These are phyloP conservation scores for Gillenia trifoliata DNA, from an alignment of 306 rosid species.

Conservation along the genomic window DNA sequence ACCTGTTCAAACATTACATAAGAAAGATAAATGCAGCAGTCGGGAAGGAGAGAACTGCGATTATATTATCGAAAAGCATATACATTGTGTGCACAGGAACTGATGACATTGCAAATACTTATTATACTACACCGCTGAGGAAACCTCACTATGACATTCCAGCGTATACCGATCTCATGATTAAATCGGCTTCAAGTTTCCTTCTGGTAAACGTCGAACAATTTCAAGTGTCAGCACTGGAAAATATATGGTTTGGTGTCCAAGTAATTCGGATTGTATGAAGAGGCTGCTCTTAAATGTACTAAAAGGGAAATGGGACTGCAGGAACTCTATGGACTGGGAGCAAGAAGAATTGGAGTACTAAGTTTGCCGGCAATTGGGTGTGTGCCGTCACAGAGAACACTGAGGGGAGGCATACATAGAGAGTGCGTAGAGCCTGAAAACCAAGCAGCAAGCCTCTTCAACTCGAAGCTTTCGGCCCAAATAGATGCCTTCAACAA, in stretches of 20 bases:
- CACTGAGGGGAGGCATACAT: conserved; percentile 39
- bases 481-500: conserved; percentile 22
- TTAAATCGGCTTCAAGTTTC: conserved; percentile 43
- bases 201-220: conserved; percentile 28
- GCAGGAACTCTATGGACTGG: conserved; percentile 60
- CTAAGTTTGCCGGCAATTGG: conserved; percentile 48
- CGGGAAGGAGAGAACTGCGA: conserved; percentile 32
- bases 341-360: conserved; percentile 66
- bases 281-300: background rate
- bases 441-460: conserved; percentile 49
- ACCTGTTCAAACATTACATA: conserved; percentile 49
- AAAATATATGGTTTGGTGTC: background rate
- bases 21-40: conserved; percentile 35
- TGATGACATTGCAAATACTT: conserved; percentile 63
- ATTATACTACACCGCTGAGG: conserved; percentile 36
- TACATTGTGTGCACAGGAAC: conserved; percentile 44
- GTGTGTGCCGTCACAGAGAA: conserved; percentile 67
- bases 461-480: conserved; percentile 56
- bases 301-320: background rate
- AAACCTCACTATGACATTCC: conserved; percentile 32
- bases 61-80: conserved; percentile 49
- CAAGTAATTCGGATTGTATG: background rate
- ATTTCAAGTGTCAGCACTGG: background rate
- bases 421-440: conserved; percentile 40
- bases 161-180: conserved; percentile 57